These are phyloP conservation scores for Prunus davidiana DNA, from an alignment of 306 rosid genomes.

Conservation along the genomic window DNA sequence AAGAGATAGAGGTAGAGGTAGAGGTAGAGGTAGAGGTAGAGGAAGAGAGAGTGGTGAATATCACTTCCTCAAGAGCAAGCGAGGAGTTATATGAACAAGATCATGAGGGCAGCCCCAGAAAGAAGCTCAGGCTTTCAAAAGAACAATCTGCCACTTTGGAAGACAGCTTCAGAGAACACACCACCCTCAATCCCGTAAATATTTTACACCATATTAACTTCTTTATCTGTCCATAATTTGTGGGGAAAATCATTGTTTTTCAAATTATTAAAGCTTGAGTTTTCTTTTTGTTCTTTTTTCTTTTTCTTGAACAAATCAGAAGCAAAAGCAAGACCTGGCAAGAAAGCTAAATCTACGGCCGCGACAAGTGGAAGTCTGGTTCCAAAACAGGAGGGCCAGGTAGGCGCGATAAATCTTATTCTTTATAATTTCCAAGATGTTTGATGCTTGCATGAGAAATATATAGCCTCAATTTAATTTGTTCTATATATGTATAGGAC, in stretches of 20 bases:
- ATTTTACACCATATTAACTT: background rate
- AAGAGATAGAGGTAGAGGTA: conserved; percentile 14
- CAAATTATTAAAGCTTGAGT: background rate
- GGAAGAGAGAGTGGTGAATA: conserved; percentile 25
- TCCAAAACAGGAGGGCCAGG: conserved; percentile 97
- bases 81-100: conserved; percentile 36
- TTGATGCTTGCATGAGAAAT: background rate
- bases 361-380: conserved; percentile 98
- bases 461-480: too few relatives aligned
- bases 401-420: background rate
- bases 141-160: conserved; percentile 72
- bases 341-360: conserved; percentile 58
- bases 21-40: conserved; percentile 7
- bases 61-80: background rate
- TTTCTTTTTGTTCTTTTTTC: background rate
- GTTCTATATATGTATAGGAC: conserved; percentile 34
- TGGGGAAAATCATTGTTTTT: background rate
- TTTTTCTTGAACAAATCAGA: conserved; percentile 33
- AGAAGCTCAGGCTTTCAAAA: conserved; percentile 86
- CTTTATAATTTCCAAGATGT: background rate
- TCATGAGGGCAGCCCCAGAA: conserved; percentile 50
- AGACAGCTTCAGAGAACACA: conserved; percentile 52
- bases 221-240: background rate
- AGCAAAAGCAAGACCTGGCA: conserved; percentile 80
- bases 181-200: conserved; percentile 75